Conservation (phyloP, 2,329 filamentous ascomycete genomes). For the Penicillium sp. region DNA sequence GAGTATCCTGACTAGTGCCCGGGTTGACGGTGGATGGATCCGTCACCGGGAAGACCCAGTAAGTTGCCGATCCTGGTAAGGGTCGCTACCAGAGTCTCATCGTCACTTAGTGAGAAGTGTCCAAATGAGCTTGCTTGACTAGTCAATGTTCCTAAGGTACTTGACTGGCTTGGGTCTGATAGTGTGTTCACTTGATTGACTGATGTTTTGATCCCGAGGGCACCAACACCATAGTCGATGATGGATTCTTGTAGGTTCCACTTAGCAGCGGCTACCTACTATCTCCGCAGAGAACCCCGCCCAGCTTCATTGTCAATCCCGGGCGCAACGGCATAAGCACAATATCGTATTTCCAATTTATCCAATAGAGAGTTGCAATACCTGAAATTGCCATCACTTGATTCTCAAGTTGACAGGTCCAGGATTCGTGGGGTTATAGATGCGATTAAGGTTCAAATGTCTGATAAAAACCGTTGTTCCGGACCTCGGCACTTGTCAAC, state of each 20-base stretch:
- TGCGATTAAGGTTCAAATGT: neutral
- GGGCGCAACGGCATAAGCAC: neutral
- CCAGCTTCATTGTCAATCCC: neutral
- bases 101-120: no score
- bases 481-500: no score
- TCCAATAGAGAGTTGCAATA: neutral
- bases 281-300: no score
- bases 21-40: conserved; percentile 5
- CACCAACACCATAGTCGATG: no score
- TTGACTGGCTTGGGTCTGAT: no score
- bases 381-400: neutral
- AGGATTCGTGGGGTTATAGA: neutral
- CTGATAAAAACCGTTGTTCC: neutral
- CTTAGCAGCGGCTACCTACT: no score
- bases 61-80: conserved; percentile 2
- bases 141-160: no score
- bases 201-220: no score
- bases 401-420: neutral
- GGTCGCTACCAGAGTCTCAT: no score
- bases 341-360: neutral
- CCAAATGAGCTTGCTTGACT: no score
- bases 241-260: no score
- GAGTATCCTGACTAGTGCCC: conserved; percentile 3
- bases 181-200: no score
- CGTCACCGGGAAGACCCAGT: conserved; percentile 12